A percentile compares a stretch with the other conserved stretches of the same genome.
These are phyloP conservation scores for Fusarium tanahbumbuense DNA, from an alignment of 2,329 filamentous ascomycete genomes.

Conservation along the genomic window DNA sequence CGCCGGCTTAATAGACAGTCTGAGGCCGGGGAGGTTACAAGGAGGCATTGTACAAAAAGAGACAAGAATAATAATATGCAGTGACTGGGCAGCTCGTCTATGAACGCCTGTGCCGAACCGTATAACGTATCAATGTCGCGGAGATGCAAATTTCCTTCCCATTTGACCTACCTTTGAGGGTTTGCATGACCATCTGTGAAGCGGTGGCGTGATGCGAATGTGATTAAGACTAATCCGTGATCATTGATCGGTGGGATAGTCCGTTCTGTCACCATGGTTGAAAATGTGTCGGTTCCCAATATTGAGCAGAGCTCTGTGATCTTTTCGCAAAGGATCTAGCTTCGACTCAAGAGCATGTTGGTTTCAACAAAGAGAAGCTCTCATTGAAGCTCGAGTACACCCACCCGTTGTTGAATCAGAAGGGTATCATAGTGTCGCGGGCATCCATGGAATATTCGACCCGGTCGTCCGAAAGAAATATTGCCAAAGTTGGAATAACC, in stretches of 20 bases:
- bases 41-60: background rate
- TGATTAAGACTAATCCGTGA: background rate
- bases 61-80: background rate
- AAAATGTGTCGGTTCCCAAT: background rate
- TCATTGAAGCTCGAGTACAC: background rate
- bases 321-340: background rate
- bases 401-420: background rate
- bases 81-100: background rate
- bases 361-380: background rate
- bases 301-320: background rate
- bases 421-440: background rate
- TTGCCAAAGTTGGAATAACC: background rate
- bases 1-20: background rate
- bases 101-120: background rate
- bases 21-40: background rate
- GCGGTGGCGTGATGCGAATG: background rate
- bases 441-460: background rate
- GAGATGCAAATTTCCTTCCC: background rate
- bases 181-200: background rate
- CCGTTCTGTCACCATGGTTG: background rate
- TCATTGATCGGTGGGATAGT: background rate
- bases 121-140: background rate
- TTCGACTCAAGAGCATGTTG: background rate
- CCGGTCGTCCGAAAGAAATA: background rate
- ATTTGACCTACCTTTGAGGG: background rate